Percentiles rank a stretch among this genome's conserved stretches.
Conservation (phyloP, 108 stramenopile species). For the Skeletonema potamos region DNA sequence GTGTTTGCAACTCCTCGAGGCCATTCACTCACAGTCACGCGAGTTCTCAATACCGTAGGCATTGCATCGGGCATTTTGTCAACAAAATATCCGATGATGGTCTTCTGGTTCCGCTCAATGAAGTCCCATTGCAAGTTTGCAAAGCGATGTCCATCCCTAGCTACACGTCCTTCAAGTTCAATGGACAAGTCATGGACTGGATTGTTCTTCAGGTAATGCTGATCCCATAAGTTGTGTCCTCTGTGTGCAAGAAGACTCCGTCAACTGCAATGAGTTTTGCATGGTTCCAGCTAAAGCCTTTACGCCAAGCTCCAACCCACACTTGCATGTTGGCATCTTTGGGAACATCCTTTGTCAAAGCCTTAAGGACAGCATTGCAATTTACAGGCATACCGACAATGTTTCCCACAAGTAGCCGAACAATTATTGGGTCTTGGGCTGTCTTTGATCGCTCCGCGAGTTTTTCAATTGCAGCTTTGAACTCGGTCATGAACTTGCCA, state of each 20-base stretch:
- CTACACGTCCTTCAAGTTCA: slow-evolving; percentile 51
- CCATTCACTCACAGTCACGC: slow-evolving; percentile 50
- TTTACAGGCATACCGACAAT: slow-evolving; percentile 56
- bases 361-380: slow-evolving; percentile 42
- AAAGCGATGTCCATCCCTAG: slow-evolving; percentile 51
- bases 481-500: slow-evolving; percentile 49
- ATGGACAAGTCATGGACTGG: slow-evolving; percentile 57
- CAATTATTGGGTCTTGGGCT: slow-evolving; percentile 22
- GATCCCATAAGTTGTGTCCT: slow-evolving; percentile 64
- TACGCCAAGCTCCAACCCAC: slow-evolving; percentile 66
- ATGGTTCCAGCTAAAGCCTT: slow-evolving; percentile 62
- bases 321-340: slow-evolving; percentile 41
- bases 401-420: slow-evolving; percentile 67
- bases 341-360: slow-evolving; percentile 46
- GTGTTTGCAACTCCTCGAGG: slow-evolving; percentile 17
- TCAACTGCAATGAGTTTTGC: slow-evolving; percentile 66
- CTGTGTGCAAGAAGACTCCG: slow-evolving; percentile 55
- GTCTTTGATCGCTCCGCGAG: slow-evolving; percentile 12
- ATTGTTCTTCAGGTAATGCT: slow-evolving; percentile 40
- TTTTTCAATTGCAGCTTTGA: slow-evolving; percentile 20
- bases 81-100: no score
- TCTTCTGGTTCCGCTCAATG: slow-evolving; percentile 40
- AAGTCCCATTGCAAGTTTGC: slow-evolving; percentile 61
- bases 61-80: slow-evolving; percentile 32
- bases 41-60: slow-evolving; percentile 31